phyloP scores from a whole-genome alignment of 2,329 filamentous ascomycete species.

The Alternaria sp. region DNA sequence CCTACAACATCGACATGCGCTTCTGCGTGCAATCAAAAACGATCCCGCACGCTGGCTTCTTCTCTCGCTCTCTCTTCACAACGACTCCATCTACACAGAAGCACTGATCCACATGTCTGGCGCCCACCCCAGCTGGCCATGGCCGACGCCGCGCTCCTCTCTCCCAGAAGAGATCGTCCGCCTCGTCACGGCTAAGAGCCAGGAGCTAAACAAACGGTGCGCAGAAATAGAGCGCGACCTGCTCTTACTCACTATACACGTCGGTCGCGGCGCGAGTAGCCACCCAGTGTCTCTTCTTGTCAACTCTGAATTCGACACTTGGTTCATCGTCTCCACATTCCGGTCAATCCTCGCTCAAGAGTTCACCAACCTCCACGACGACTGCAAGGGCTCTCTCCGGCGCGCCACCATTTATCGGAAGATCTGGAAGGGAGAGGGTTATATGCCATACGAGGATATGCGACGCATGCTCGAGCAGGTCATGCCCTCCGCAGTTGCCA shows the following conservation, averaged over 20 bases:
- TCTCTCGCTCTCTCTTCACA: slow-evolving; percentile 35
- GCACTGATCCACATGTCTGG: slow-evolving; percentile 46
- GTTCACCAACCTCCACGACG: slow-evolving; percentile 17
- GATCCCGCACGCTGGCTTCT: slow-evolving; percentile 43
- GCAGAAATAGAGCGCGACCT: slow-evolving; percentile 31
- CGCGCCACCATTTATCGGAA: slow-evolving; percentile 35
- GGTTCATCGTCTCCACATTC: slow-evolving; percentile 40
- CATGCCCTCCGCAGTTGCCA: slow-evolving; percentile 21
- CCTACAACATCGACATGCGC: slow-evolving; percentile 26
- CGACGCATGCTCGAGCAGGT: slow-evolving; percentile 15
- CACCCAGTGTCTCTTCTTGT: slow-evolving; percentile 3
- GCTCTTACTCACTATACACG: slow-evolving; percentile 26
- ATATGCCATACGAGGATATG: slow-evolving; percentile 35
- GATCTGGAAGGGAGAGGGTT: slow-evolving; percentile 38
- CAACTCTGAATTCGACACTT: slow-evolving; percentile 22
- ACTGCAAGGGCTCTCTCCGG: slow-evolving; percentile 5
- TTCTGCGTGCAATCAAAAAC: slow-evolving; percentile 39
- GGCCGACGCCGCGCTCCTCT: slow-evolving; percentile 12
- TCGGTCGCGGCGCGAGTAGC: background rate
- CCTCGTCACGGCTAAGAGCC: slow-evolving; percentile 22
- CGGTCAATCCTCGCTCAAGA: slow-evolving; percentile 34
- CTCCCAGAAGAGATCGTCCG: slow-evolving; percentile 12
- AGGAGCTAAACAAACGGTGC: slow-evolving; percentile 18
- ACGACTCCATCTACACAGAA: slow-evolving; percentile 43
- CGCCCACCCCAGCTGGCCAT: slow-evolving; percentile 31